phyloP scores from a whole-genome alignment of 345 rosid species.

The Eucalyptus regnans region DNA sequence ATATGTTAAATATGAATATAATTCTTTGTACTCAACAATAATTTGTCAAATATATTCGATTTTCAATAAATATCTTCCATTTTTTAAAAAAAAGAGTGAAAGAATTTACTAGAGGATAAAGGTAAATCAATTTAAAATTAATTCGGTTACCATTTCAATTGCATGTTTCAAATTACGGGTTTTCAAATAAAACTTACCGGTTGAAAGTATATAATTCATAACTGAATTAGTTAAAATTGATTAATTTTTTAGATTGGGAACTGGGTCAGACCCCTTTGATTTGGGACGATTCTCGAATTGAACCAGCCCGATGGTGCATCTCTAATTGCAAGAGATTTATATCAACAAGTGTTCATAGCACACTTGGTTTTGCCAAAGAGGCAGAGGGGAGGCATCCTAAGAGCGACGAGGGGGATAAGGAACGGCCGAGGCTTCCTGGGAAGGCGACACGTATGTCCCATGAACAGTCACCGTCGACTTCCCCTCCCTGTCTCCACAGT shows the following conservation, averaged over 20 bases:
- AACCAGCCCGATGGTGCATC: background rate
- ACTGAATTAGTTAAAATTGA: background rate
- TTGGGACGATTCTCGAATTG: background rate
- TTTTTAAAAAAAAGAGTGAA: background rate
- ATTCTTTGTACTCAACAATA: background rate
- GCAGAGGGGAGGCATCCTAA: background rate
- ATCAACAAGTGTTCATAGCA: background rate
- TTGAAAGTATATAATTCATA: background rate
- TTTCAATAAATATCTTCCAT: background rate
- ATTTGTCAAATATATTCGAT: background rate
- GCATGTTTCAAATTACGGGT: fast-evolving
- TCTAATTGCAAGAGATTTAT: background rate
- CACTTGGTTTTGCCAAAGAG: background rate
- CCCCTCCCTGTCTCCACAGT: background rate
- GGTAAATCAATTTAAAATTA: background rate
- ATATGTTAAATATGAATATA: background rate
- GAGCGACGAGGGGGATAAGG: background rate
- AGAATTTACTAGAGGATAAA: background rate
- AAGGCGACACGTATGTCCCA: background rate
- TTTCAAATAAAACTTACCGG: fast-evolving
- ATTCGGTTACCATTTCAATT: fast-evolving
- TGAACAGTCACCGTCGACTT: background rate
- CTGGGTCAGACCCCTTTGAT: no score
- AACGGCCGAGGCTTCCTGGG: background rate
- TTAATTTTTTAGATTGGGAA: fast-evolving